Conservation (phyloP, 352 stramenopile species). For the Blastocystis sp. region DNA sequence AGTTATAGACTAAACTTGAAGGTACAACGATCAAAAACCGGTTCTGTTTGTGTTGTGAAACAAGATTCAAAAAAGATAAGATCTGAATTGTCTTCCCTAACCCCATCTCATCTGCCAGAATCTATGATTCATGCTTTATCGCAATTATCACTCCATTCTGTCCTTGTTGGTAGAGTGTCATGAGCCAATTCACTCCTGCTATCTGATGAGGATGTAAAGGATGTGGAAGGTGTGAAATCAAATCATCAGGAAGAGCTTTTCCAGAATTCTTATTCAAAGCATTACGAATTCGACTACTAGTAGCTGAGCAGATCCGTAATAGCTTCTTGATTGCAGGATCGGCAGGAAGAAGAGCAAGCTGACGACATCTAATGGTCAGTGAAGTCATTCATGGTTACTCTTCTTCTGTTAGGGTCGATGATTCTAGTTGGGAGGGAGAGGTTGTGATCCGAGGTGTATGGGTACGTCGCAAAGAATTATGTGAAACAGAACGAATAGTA, state of each 20-base stretch:
- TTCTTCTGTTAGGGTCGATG: background rate
- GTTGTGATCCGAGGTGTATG: background rate
- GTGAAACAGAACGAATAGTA: background rate
- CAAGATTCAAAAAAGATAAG: constrained; percentile 79
- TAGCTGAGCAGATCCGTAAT: background rate
- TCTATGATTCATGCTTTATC: constrained; percentile 69
- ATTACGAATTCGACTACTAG: background rate
- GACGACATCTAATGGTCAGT: background rate
- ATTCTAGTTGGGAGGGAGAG: background rate
- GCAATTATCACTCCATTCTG: background rate
- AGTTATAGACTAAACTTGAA: constrained; percentile 93
- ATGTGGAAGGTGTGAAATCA: background rate
- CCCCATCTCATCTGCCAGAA: constrained; percentile 88
- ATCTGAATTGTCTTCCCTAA: constrained; percentile 86
- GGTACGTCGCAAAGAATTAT: background rate
- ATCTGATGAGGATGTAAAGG: background rate
- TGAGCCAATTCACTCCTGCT: background rate
- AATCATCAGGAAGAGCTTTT: background rate
- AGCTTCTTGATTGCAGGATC: background rate
- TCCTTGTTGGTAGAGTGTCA: background rate
- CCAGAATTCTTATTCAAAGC: background rate
- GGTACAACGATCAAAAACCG: constrained; percentile 97
- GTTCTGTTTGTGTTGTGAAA: constrained; percentile 85
- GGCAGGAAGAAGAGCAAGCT: background rate
- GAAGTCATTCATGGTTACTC: background rate